Percentiles rank a stretch among this genome's conserved stretches.
phyloP scores from a whole-genome alignment of 2,329 filamentous ascomycete genomes.

The Septoria petroselini region DNA sequence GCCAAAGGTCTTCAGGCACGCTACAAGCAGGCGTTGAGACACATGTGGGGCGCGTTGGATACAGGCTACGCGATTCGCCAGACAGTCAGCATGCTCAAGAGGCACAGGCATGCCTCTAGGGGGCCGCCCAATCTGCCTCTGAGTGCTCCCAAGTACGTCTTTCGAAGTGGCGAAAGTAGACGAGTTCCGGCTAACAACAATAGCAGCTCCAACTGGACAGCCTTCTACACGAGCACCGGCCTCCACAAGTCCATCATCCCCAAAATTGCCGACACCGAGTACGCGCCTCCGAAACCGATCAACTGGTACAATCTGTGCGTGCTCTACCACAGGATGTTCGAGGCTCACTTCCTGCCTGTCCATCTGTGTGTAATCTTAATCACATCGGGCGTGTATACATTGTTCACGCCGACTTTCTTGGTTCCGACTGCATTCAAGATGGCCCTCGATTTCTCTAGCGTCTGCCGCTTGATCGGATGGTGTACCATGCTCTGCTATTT shows the following conservation, averaged over 20 bases:
- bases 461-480: slow-evolving; percentile 60
- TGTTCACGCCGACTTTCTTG: slow-evolving; percentile 51
- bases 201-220: slow-evolving; percentile 35
- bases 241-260: slow-evolving; percentile 31
- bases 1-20: slow-evolving; percentile 60
- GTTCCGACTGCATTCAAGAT: slow-evolving; percentile 56
- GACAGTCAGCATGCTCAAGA: slow-evolving; percentile 31
- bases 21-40: slow-evolving; percentile 68
- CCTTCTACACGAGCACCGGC: slow-evolving; percentile 34
- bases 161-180: background rate
- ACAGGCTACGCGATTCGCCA: slow-evolving; percentile 60
- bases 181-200: slow-evolving; percentile 18
- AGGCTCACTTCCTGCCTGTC: slow-evolving; percentile 68
- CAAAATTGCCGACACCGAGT: slow-evolving; percentile 20
- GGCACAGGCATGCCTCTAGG: slow-evolving; percentile 23
- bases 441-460: slow-evolving; percentile 60
- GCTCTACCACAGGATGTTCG: slow-evolving; percentile 66
- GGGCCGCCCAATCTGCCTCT: slow-evolving; percentile 22
- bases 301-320: slow-evolving; percentile 53
- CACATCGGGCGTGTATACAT: slow-evolving; percentile 59
- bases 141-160: slow-evolving; percentile 32
- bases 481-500: slow-evolving; percentile 62
- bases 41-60: slow-evolving; percentile 74
- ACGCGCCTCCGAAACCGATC: slow-evolving; percentile 26
- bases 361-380: slow-evolving; percentile 65